phyloP scores from a whole-genome alignment of 306 rosid species.

The Chamaecrista fasciculata region DNA sequence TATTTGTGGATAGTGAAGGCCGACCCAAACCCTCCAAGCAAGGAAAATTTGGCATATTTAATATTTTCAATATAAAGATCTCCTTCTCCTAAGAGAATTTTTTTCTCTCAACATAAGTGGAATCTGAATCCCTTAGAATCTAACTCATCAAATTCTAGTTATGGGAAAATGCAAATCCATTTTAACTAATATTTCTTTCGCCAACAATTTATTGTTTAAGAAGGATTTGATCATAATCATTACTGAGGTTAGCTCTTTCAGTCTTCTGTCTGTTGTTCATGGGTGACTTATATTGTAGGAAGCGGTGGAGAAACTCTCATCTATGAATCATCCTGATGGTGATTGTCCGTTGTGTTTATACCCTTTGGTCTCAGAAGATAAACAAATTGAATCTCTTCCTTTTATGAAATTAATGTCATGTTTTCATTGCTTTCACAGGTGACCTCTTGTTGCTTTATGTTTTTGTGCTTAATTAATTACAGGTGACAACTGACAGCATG shows the following conservation, averaged over 20 bases:
- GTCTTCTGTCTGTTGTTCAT: background rate
- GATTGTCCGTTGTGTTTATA: slow-evolving; percentile 79
- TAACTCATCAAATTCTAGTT: background rate
- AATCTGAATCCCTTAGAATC: background rate
- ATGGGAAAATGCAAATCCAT: background rate
- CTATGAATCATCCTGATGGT: slow-evolving; percentile 92
- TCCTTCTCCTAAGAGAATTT: background rate
- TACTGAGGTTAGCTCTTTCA: background rate
- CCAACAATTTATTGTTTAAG: background rate
- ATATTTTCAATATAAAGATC: background rate
- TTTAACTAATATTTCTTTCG: background rate
- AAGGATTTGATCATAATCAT: background rate
- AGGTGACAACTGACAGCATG: background rate
- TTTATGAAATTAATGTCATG: slow-evolving; percentile 93
- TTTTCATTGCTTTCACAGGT: slow-evolving; percentile 91
- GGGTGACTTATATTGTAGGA: too few relatives aligned
- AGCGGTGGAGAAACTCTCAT: slow-evolving; percentile 73
- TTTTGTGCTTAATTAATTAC: background rate
- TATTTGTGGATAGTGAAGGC: background rate
- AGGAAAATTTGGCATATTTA: background rate
- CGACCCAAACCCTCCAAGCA: background rate
- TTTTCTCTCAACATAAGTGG: background rate
- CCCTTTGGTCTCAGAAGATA: slow-evolving; percentile 60
- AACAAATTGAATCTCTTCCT: slow-evolving; percentile 46
- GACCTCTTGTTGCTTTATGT: background rate